Percentiles rank a stretch among this genome's conserved stretches.
Evolutionary conservation across 2,329 filamentous ascomycete genomes (phyloP).

Genomic region (Phoma sp.): DNA sequence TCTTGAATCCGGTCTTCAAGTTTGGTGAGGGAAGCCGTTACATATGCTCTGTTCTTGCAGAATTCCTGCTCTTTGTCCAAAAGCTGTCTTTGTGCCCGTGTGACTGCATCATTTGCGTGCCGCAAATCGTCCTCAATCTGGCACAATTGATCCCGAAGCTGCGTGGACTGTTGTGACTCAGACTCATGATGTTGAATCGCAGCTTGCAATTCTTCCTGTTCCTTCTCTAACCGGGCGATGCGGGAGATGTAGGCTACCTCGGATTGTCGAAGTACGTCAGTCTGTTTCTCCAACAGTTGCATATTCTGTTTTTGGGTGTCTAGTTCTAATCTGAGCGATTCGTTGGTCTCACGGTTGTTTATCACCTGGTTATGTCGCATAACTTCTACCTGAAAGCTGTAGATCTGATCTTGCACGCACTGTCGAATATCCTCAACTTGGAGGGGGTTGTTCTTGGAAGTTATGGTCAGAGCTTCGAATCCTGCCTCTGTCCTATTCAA

Average conservation of each 20-base stretch:
- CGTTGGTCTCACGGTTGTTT: slow-evolving; percentile 24
- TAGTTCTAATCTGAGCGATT: slow-evolving; percentile 24
- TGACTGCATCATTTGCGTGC: slow-evolving; percentile 1
- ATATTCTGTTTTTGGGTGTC: slow-evolving; percentile 24
- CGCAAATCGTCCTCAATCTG: slow-evolving; percentile 20
- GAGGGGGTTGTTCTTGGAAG: not conserved
- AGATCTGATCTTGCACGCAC: slow-evolving; percentile 24
- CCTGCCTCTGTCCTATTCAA: slow-evolving; percentile 4
- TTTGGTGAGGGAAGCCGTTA: slow-evolving; percentile 9
- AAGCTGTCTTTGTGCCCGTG: slow-evolving; percentile 12
- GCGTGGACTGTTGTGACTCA: not conserved
- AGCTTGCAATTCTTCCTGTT: slow-evolving; percentile 21
- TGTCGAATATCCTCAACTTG: slow-evolving; percentile 16
- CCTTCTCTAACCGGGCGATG: slow-evolving; percentile 22
- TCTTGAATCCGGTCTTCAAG: slow-evolving; percentile 20
- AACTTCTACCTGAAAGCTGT: slow-evolving; percentile 25
- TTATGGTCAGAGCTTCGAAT: slow-evolving; percentile 17
- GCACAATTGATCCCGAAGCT: slow-evolving; percentile 23
- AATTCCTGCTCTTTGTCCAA: slow-evolving; percentile 12
- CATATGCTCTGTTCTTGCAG: slow-evolving; percentile 3
- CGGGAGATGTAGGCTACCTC: slow-evolving; percentile 22
- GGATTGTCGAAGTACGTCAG: slow-evolving; percentile 9
- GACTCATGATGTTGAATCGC: not conserved
- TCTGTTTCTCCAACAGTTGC: slow-evolving; percentile 20
- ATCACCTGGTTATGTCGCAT: slow-evolving; percentile 30